Percentiles rank a stretch among this genome's conserved stretches.
phyloP scores from a whole-genome alignment of 2,329 filamentous ascomycete genomes.

The Cladosporium sp. region DNA sequence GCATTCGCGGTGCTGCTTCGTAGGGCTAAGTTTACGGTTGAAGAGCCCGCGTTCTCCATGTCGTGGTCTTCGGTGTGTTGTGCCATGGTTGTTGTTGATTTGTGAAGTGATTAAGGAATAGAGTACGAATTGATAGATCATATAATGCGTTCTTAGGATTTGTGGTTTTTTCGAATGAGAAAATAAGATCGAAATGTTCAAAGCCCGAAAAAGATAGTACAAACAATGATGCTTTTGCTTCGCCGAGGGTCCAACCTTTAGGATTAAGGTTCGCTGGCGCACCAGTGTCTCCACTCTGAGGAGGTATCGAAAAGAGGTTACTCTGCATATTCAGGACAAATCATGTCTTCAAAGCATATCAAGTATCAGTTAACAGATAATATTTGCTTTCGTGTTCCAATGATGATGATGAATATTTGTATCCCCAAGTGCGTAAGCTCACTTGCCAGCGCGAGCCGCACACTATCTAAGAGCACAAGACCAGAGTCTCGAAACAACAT shows the following conservation, averaged over 20 bases:
- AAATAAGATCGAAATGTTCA: background rate
- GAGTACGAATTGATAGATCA: background rate
- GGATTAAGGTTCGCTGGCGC: background rate
- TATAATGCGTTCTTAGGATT: background rate
- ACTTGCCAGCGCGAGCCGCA: slow-evolving; percentile 11
- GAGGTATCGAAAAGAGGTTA: no score
- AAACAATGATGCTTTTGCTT: slow-evolving; percentile 2
- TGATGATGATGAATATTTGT: background rate
- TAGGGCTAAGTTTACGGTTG: background rate
- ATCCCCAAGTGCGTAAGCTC: background rate
- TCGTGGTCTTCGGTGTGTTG: background rate
- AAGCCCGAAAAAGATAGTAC: slow-evolving; percentile 1
- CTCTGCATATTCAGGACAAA: background rate
- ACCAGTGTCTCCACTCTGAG: no score
- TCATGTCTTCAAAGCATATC: background rate
- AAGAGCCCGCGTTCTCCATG: background rate
- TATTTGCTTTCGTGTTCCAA: background rate
- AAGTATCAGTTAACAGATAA: no score
- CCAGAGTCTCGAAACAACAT: background rate
- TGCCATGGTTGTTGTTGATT: background rate
- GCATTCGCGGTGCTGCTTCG: background rate
- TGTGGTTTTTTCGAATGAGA: background rate
- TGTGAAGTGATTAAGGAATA: background rate
- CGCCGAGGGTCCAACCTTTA: background rate
- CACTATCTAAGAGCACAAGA: background rate